Evolutionary conservation across 2,329 filamentous ascomycete genomes (phyloP).

Genomic region (Neonectria faginata): DNA sequence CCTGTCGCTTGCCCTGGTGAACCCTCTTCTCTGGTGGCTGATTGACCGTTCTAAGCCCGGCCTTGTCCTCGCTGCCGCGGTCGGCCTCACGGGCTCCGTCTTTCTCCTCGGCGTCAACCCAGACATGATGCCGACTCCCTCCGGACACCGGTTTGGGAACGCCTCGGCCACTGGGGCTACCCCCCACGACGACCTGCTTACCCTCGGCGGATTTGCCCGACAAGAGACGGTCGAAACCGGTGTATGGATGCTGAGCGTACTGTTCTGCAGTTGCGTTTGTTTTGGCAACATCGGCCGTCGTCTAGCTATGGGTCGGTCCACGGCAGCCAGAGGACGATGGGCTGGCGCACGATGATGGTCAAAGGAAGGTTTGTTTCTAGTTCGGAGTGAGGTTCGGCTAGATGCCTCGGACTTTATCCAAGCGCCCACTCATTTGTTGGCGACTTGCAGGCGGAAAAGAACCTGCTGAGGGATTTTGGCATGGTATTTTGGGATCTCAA

Average conservation of each 20-base stretch:
- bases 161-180: constrained; percentile 29
- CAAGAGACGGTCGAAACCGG: constrained; percentile 76
- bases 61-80: constrained; percentile 79
- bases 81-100: constrained; percentile 80
- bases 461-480: constrained; percentile 6
- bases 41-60: constrained; percentile 91
- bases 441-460: neutral
- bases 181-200: constrained; percentile 31
- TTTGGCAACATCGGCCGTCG: constrained; percentile 95
- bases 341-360: constrained; percentile 53
- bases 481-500: constrained; percentile 8
- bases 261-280: constrained; percentile 95
- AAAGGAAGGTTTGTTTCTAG: neutral
- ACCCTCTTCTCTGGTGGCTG: constrained; percentile 95
- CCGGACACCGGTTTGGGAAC: constrained; percentile 49
- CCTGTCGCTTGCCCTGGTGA: constrained; percentile 87
- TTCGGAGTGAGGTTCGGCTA: no score
- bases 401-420: neutral
- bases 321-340: constrained; percentile 59
- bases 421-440: neutral
- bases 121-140: constrained; percentile 78
- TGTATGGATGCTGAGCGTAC: constrained; percentile 91
- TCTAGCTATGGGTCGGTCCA: constrained; percentile 68
- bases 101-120: constrained; percentile 81
- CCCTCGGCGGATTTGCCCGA: constrained; percentile 65